Base-by-base conservation (phyloP, 2,329 filamentous ascomycete species). In the Colletotrichum lini region DNA sequence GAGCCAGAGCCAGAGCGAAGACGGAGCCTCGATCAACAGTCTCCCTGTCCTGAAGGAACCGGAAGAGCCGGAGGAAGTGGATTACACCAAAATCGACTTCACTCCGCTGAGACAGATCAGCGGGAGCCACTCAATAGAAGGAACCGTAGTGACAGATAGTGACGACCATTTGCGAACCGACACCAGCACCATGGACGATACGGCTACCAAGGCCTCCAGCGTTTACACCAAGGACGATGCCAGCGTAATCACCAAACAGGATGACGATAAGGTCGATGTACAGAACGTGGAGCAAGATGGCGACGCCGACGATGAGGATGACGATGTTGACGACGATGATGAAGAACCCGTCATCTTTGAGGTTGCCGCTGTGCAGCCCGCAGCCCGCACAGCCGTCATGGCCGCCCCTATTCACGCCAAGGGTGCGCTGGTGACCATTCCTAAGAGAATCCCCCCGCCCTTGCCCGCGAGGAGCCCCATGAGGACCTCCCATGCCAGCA, bases 401-500 rank as follows among this genome's bases (percentile, higher is more conserved):
- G 87, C 89, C 2, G 90, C 92, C 2, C 87, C 90, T 66, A 90
- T 95, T 67, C 87, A 88, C 40, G 92, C 90, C 49, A 92, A 93
- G 77, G 94, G 94, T 30, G 92, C 92, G 61, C 85, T 98, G 61
- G 94, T 98, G 38, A 95, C 90, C 56, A 97, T 98, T 70, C 91
- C 93, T 15, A 97, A 96, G 82, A 89, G 94, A 45, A 82, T 91
- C 1, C 90, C 94, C 1, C 95, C 95, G 1, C 91, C 93, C 10
- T 87, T 98, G 15, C 95, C 95, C 1, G 87, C 90, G 3, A 87
- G 95, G 58, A 97, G 93, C 78, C 92, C 94, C 1, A 91, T 91
- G 80, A 75, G 94, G 85, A 78, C 81, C 26, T 90, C 88, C 4
- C 82, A 85, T 52, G 84, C 82, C 3, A 85, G 84, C 75, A 87